phyloP scores from a whole-genome alignment of 495 filamentous ascomycete genomes.

The Penicillium lividum region DNA sequence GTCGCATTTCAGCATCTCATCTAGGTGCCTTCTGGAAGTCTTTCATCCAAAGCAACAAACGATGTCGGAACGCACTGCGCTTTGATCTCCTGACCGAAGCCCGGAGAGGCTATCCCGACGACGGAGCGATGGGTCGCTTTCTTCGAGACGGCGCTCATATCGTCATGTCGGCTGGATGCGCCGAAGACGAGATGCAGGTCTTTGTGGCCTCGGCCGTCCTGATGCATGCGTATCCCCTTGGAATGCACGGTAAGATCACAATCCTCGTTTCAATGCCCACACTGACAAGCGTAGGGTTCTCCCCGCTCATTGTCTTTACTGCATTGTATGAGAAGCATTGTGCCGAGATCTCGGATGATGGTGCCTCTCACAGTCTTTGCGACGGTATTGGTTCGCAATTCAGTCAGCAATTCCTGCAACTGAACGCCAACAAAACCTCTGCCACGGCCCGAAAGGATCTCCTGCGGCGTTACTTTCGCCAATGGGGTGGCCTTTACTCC shows the following conservation, averaged over 20 bases:
- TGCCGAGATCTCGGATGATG: background rate
- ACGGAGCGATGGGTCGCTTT: background rate
- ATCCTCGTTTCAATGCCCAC: background rate
- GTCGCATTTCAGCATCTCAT: slow-evolving; percentile 11
- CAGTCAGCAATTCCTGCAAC: background rate
- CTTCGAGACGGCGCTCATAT: background rate
- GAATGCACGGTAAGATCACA: slow-evolving; percentile 14
- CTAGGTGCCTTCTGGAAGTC: slow-evolving; percentile 10
- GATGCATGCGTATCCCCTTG: slow-evolving; percentile 15
- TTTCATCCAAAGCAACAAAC: slow-evolving; percentile 2
- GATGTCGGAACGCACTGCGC: background rate
- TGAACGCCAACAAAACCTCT: background rate
- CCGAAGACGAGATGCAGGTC: background rate
- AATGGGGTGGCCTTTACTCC: slow-evolving; percentile 11
- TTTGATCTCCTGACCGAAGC: slow-evolving; percentile 12
- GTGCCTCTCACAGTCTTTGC: background rate
- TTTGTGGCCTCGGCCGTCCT: slow-evolving; percentile 12
- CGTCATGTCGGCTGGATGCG: background rate
- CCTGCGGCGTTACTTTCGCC: slow-evolving; percentile 1
- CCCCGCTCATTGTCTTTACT: background rate
- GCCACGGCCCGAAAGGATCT: background rate
- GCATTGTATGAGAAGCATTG: background rate
- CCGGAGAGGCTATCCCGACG: background rate
- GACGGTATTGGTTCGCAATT: background rate
- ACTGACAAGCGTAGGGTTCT: background rate